A percentile compares a stretch with the other conserved stretches of the same genome.
phyloP scores from a whole-genome alignment of 2,329 filamentous ascomycete genomes.

The Alternaria hordeiaustralica region DNA sequence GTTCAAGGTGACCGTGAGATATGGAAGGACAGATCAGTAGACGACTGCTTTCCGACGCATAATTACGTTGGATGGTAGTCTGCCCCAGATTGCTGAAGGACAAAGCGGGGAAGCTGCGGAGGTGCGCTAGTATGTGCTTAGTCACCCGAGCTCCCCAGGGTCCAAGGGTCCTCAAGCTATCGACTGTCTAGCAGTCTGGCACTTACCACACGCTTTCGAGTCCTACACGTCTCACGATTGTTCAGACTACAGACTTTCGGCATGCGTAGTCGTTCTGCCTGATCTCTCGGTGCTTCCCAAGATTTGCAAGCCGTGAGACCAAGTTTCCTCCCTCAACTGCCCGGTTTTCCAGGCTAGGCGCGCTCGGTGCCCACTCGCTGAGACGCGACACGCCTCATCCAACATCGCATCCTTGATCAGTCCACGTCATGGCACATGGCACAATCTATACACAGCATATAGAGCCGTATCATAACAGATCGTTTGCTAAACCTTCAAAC shows the following conservation, averaged over 20 bases:
- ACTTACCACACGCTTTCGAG: background rate
- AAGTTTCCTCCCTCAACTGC: background rate
- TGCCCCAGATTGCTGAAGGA: background rate
- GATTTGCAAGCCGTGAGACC: background rate
- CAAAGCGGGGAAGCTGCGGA: background rate
- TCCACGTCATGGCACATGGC: constrained; percentile 9
- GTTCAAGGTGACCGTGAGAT: too few relatives aligned
- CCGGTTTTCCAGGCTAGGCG: constrained; percentile 3
- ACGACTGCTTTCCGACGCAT: background rate
- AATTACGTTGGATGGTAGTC: background rate
- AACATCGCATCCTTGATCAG: constrained; percentile 2
- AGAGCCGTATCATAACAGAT: background rate
- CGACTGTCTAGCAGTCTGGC: background rate
- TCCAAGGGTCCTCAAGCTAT: background rate
- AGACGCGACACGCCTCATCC: constrained; percentile 8
- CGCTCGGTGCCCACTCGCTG: background rate
- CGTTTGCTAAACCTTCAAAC: rapidly evolving
- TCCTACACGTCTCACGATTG: background rate
- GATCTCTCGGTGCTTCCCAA: background rate
- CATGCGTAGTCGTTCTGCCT: too few relatives aligned
- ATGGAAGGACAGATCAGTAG: background rate
- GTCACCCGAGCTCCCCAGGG: background rate
- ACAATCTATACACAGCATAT: background rate
- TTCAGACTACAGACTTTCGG: too few relatives aligned
- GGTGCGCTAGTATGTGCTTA: background rate